A percentile compares a stretch with the other conserved stretches of the same genome.
These are phyloP conservation scores for Xylaria cubensis DNA, from an alignment of 495 filamentous ascomycete genomes.

Conservation along the genomic window DNA sequence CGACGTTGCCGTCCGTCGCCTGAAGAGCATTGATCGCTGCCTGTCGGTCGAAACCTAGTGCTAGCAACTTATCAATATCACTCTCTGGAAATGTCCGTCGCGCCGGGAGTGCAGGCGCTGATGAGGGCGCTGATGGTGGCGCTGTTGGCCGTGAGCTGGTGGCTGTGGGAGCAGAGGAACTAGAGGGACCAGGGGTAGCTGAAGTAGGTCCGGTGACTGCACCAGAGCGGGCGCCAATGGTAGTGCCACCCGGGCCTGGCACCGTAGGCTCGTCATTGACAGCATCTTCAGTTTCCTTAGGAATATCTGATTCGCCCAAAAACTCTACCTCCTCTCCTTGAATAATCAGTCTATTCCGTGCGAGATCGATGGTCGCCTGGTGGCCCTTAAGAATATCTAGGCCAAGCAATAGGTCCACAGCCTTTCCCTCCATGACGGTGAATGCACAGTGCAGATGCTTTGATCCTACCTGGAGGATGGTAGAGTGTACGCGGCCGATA, in stretches of 20 bases:
- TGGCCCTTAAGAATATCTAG: conserved; percentile 96
- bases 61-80: conserved; percentile 72
- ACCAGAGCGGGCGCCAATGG: conserved; percentile 83
- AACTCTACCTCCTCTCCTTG: conserved; percentile 88
- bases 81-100: conserved; percentile 60
- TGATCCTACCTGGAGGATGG: conserved; percentile 89
- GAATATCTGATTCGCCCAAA: conserved; percentile 91
- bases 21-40: conserved; percentile 82
- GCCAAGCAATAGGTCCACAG: conserved; percentile 92
- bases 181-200: conserved; percentile 41
- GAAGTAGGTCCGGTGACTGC: conserved; percentile 67
- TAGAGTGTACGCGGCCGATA: conserved; percentile 91
- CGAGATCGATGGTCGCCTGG: conserved; percentile 89
- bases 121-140: conserved; percentile 40
- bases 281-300: conserved; percentile 76
- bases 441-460: conserved; percentile 92
- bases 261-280: conserved; percentile 83
- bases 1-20: conserved; percentile 82
- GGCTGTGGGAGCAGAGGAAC: conserved; percentile 26
- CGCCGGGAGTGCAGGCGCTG: conserved; percentile 41
- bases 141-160: conserved; percentile 39
- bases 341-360: conserved; percentile 79
- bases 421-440: conserved; percentile 99
- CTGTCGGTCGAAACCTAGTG: conserved; percentile 78
- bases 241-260: conserved; percentile 82